Evolutionary conservation across 1,139 yeast genomes (phyloP), one percentile per base, ranked within the genome.

Genomic region (Geotrichum histeridarum): DNA sequence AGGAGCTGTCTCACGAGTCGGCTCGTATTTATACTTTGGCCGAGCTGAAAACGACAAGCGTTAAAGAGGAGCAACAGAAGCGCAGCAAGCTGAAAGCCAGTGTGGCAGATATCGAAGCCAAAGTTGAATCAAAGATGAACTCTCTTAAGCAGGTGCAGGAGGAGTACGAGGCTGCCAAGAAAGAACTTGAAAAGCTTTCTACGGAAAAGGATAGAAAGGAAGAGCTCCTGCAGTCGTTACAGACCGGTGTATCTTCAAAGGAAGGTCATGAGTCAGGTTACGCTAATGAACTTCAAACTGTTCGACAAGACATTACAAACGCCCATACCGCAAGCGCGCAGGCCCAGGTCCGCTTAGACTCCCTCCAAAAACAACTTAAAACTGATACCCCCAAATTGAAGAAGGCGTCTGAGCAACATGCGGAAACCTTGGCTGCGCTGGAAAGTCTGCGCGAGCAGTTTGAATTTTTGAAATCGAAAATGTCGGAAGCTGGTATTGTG

Each of bases 231-330:
- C 84, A 95, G 4, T 83, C 95, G 0, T 75, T 94, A 42, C 83
- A 93, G 0, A 91, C 98, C 0, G 99, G 99, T 63, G 83, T 93
- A 12, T 86, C 97, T 0, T 80, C 95, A 0, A 84, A 82, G 55
- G 97, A 96, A 50, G 78, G 83, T 0, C 77, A 84, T 1, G 87
- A 86, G 58, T 84, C 90, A 37, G 97, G 97, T 12, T 93, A 89
- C 67, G 76, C 80, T 55, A 78, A 84, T 2, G 96, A 90, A 63
- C 72, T 90, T 36, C 81, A 82, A 54, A 83, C 81, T 50, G 84
- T 81, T 2, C 85, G 86, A 60, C 78, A 78, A 37, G 75, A 74
- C 47, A 69, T 84, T 3, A 79, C 83, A 53, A 77, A 78, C 14
- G 74, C 83, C 1, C 77, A 77, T 43, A 81, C 86, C 0, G 67